Percentiles rank a stretch among this genome's conserved stretches.
phyloP scores from a whole-genome alignment of 2,329 filamentous ascomycete genomes.

The Colletotrichum australisinense region DNA sequence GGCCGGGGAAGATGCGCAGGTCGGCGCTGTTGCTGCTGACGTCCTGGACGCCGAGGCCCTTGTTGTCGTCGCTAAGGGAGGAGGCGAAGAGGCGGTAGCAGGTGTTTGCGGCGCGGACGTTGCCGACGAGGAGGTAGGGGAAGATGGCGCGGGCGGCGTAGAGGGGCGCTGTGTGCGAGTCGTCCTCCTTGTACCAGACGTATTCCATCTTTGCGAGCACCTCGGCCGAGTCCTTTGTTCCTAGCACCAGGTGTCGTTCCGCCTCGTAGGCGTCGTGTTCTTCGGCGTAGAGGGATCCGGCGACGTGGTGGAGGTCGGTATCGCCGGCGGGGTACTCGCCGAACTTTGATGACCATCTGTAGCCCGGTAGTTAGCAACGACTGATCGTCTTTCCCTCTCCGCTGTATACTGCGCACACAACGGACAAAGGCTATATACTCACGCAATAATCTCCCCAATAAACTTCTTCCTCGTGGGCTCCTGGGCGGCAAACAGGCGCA shows the following conservation, averaged over 20 bases:
- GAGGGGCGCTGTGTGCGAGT: conserved; percentile 85
- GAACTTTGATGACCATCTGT: conserved; percentile 84
- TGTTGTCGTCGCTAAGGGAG: conserved; percentile 53
- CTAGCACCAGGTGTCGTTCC: conserved; percentile 88
- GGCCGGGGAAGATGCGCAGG: conserved; percentile 84
- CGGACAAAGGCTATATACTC: conserved; percentile 44
- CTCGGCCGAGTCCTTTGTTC: conserved; percentile 88
- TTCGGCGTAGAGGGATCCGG: conserved; percentile 88
- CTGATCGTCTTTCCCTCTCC: neutral
- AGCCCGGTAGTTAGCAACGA: conserved; percentile 14
- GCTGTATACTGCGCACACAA: neutral
- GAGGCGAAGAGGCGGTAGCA: conserved; percentile 74
- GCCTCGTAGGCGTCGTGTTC: conserved; percentile 95
- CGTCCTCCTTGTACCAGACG: conserved; percentile 91
- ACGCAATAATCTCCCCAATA: conserved; percentile 85
- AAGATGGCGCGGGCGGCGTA: conserved; percentile 90
- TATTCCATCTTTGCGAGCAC: conserved; percentile 88
- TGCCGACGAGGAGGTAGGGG: conserved; percentile 90
- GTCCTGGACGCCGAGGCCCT: conserved; percentile 78
- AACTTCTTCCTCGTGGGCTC: conserved; percentile 96
- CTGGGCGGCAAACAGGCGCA: conserved; percentile 82
- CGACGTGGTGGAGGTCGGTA: conserved; percentile 93
- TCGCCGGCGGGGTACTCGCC: conserved; percentile 93
- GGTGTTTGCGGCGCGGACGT: conserved; percentile 88
- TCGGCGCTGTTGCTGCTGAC: conserved; percentile 81